Evolutionary conservation across 2,329 filamentous ascomycete species (phyloP), one percentile per base, ranked within the genome.

Genomic region (Fusarium caatingaense): DNA sequence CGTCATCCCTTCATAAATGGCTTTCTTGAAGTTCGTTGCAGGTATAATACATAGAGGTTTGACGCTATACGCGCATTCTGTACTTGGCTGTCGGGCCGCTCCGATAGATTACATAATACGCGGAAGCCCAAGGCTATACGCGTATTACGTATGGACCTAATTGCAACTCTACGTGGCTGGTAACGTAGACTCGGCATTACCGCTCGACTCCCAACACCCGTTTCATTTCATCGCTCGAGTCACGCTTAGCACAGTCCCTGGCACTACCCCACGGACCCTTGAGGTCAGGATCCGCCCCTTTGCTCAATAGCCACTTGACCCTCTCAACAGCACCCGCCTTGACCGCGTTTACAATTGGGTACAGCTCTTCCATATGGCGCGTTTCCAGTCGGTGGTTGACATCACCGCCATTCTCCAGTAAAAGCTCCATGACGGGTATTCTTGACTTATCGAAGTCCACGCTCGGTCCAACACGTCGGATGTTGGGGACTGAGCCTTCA

Each of bases 291-390:
- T 70, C 56, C 8, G 58, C 61, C 34, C 65, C 65, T 8, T 63
- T 58, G 18, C 8, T 48, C 20, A 70, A 12, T 10, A 70, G 40
- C 68, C 68, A 70, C 45, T 48, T 66, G 8, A 63, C 61, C 23
- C 68, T 55, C 32, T 66, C 50, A 18, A 68, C 65, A 7, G 67
- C 61, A n/a, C 61, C 67, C 16, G 61, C 67, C 47, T 56, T 66
- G 15, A 70, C 62, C 10, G 68, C 68, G 28, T 63, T 51, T 21
- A 63, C 57, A 32, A 68, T 54, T 15, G 61, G 49, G 27, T 70
- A 70, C 21, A 56, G 42, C 21, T 56, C 41, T 11, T 44, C 51
- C 61, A 69, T 20, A 18, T 50, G 32, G 16, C 37, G 61, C 20
- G 54, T 51, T 23, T 51, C 23, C 9, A 51, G 13, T 25, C 28